Base-by-base conservation (phyloP, 768 basidiomycete species). In the Rhodotorula graminis region DNA sequence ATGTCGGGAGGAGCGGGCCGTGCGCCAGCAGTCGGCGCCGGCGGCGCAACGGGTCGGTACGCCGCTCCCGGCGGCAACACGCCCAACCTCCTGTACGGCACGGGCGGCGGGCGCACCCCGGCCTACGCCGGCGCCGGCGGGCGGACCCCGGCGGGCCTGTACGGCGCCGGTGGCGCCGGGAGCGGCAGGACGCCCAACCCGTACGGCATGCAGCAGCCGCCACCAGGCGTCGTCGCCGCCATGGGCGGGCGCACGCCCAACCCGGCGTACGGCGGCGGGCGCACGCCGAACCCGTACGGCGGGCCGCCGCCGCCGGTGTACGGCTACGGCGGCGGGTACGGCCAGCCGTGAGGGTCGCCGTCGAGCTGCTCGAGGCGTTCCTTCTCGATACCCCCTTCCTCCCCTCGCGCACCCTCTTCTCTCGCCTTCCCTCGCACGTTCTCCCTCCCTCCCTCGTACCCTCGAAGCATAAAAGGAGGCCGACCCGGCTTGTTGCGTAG, bases 111-210 rank as follows among this genome's bases (percentile, higher is more conserved):
- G 29, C 55, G 29, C 16, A 56, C 31, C 8, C 29, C 55, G 5
- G 57, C 3, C 5, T 23, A 33, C 33, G 5, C 23, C 7, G 23
- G 9, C 14, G 29, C 29, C 8, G 55, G 55, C 55, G 55, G 55
- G 27, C 18, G 31, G 3, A 33, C 21, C 2, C 33, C 33, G 21
- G 59, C 19, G 44, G 44, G 44, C 44, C 3, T 46, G 27, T 61
- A 61, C 42, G 59, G 47, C 11, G 68, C 63, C 11, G 62, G 37
- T 9, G 37, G 37, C 37, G 4, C 37, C 5, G 37, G 69, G 1
- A 44, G 68, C 5, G 37, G 69, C 8, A 44, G 68, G 23, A 69
- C 68, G 29, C 68, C 68, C 6, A 40, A 23, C 23, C 37, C 21
- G 33, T 14, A 14, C 40, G 60, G 33, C 16, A 53, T 9, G 55